Conservation (phyloP, 1,284 basidiomycete species). For the Heliocybe sulcata region DNA sequence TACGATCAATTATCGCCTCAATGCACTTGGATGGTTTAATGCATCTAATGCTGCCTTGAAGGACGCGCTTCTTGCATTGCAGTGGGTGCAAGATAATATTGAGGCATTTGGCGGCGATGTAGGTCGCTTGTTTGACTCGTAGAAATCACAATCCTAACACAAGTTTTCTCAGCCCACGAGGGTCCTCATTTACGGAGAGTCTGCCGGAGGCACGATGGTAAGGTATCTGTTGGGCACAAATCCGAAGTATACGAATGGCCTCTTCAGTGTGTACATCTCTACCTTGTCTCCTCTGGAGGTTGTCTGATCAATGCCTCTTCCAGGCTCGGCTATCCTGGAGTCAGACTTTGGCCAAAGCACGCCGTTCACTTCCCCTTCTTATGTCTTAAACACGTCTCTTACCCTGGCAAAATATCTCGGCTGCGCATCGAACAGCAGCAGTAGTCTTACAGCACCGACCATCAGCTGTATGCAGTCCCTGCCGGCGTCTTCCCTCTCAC, state of each 20-base stretch:
- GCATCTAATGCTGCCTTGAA: conserved; percentile 15
- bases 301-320: not conserved
- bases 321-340: not conserved
- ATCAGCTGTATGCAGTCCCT: not conserved
- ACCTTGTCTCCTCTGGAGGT: not conserved
- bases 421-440: not conserved
- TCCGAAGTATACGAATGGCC: not conserved
- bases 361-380: not conserved
- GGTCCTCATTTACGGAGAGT: conserved; percentile 1
- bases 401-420: not conserved
- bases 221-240: not conserved
- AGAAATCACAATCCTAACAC: not conserved
- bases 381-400: not conserved
- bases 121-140: not conserved
- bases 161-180: not conserved
- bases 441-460: not conserved
- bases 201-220: not conserved
- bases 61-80: conserved; percentile 15
- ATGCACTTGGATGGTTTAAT: conserved; percentile 17
- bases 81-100: conserved; percentile 25
- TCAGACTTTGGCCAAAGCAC: not conserved
- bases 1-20: conserved; percentile 26
- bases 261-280: not conserved
- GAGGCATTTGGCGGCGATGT: conserved; percentile 14
- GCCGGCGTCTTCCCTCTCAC: not conserved